Conservation (phyloP, 768 basidiomycete species). For the Pleurotus citrinopileatus region DNA sequence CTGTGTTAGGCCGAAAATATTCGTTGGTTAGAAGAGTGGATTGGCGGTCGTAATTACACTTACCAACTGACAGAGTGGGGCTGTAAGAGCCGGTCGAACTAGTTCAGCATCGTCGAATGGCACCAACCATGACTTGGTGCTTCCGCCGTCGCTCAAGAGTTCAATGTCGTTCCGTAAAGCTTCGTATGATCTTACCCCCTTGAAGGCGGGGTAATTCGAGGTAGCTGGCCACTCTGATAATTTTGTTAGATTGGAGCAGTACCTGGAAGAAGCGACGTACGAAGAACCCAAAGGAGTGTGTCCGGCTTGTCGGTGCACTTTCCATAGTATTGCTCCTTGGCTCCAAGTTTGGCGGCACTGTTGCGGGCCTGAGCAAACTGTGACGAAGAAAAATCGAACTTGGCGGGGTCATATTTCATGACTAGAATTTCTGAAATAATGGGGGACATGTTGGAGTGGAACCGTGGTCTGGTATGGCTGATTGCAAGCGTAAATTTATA, state of each 20-base stretch:
- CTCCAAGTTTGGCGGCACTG: constrained; percentile 14
- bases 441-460: constrained; percentile 14
- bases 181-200: constrained; percentile 1
- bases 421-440: constrained; percentile 18
- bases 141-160: constrained; percentile 14
- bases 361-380: constrained; percentile 15
- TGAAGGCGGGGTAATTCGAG: constrained; percentile 14
- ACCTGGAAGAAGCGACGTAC: constrained; percentile 10
- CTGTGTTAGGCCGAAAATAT: not conserved
- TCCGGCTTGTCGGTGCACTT: constrained; percentile 10
- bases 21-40: not conserved
- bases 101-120: constrained; percentile 16
- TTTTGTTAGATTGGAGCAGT: not conserved
- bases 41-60: not conserved
- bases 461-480: too few relatives aligned
- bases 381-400: constrained; percentile 15
- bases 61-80: constrained; percentile 20
- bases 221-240: constrained; percentile 17
- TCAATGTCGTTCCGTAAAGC: constrained; percentile 5
- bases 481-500: too few relatives aligned
- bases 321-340: constrained; percentile 22
- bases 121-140: constrained; percentile 11
- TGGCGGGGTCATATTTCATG: constrained; percentile 11
- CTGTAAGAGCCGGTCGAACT: constrained; percentile 17
- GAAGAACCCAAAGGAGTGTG: constrained; percentile 19